Evolutionary conservation across 2,329 filamentous ascomycete species (phyloP), one percentile per base, ranked within the genome.

Genomic region (Ophiostoma sp.): DNA sequence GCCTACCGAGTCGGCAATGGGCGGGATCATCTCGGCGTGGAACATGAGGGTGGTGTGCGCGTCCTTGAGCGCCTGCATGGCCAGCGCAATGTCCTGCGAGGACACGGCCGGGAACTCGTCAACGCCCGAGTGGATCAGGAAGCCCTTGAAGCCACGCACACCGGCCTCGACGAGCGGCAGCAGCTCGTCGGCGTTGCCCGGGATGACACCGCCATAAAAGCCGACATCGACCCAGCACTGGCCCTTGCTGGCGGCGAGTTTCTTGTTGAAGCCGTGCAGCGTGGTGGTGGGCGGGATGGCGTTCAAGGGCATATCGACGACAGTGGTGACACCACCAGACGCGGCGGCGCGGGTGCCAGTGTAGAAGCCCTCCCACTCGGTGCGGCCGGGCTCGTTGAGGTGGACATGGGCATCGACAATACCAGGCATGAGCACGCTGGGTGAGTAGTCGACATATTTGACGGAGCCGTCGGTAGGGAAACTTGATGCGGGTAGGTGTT

Each of bases 141-240:
- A 99, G 0, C 94, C 94, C 81, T 99, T 99, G 85, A 99, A 98
- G 15, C 95, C 95, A 74, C 94, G 86, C 13, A 98, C 94, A 69
- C 95, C 95, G 57, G 88, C 90, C 70, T 92, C 86, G 0, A 98
- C 91, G 4, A 99, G 83, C 0, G 89, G 89, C 75, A 92, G 87
- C 70, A 99, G 81, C 76, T 98, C 89, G 13, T 86, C 79, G 2
- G 89, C 86, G 77, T 99, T 99, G 1, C 94, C 95, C 3, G 95
- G 95, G 67, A 99, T 89, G 54, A 98, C 88, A 41, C 95, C 95
- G 35, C 95, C 95, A 78, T 98, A 98, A 80, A 99, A 98, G 39
- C 93, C 95, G n/a, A 98, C 94, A 76, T 98, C 95, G 35, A 98
- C 93, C 94, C 94, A 99, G 81, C 94, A 97, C 81, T 98, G 90